These are phyloP conservation scores for Orbilia oligospora DNA, from an alignment of 2,329 filamentous ascomycete genomes.

Conservation along the genomic window DNA sequence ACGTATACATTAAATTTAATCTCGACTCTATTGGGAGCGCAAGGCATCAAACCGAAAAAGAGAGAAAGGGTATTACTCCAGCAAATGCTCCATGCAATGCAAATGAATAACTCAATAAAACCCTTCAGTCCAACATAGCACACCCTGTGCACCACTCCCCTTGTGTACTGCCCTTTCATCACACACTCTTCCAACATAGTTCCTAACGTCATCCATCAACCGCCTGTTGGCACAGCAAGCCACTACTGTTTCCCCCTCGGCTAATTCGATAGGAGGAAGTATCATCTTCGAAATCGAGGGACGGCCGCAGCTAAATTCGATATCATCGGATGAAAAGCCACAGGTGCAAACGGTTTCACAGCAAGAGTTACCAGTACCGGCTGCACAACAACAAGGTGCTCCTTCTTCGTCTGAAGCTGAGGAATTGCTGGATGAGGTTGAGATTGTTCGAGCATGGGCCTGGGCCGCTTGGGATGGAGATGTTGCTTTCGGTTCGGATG, in stretches of 20 bases:
- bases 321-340: slow-evolving; percentile 51
- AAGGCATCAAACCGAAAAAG: not conserved
- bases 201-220: slow-evolving; percentile 55
- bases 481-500: not conserved
- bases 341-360: slow-evolving; percentile 57
- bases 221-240: slow-evolving; percentile 52
- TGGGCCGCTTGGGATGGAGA: not conserved
- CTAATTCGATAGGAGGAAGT: slow-evolving; percentile 37
- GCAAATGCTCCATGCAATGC: slow-evolving; percentile 4
- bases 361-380: slow-evolving; percentile 30
- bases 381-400: slow-evolving; percentile 36
- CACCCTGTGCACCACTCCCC: slow-evolving; percentile 52
- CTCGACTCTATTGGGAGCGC: not conserved
- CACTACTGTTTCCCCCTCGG: slow-evolving; percentile 48
- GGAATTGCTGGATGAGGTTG: slow-evolving; percentile 11
- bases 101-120: slow-evolving; percentile 36
- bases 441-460: slow-evolving; percentile 28
- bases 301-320: slow-evolving; percentile 49
- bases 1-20: slow-evolving; percentile 17
- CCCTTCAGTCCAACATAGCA: slow-evolving; percentile 58
- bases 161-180: slow-evolving; percentile 58
- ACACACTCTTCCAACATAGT: slow-evolving; percentile 49
- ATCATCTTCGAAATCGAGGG: slow-evolving; percentile 44
- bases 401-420: slow-evolving; percentile 18
- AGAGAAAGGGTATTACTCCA: not conserved